Conservation (phyloP, 2,329 filamentous ascomycete species). For the Helotiales sp. region DNA sequence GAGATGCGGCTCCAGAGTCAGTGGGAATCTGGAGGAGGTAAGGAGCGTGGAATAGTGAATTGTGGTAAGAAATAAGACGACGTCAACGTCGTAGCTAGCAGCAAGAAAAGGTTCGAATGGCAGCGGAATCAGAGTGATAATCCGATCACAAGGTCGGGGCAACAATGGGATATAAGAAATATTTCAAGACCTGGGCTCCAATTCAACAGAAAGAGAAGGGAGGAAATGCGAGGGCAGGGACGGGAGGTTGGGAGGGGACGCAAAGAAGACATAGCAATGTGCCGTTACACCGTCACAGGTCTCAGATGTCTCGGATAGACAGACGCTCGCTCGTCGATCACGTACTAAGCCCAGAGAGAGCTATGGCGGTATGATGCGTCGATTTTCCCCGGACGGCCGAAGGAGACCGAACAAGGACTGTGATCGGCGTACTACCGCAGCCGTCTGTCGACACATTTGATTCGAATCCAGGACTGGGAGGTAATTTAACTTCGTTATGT, state of each 20-base stretch:
- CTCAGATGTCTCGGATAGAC: too few species aligned
- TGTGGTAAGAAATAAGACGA: not conserved
- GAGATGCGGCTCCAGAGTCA: not conserved
- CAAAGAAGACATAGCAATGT: constrained; percentile 5
- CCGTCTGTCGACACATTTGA: not conserved
- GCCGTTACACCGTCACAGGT: not conserved
- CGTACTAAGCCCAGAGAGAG: not conserved
- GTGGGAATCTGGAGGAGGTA: not conserved
- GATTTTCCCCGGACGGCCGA: not conserved
- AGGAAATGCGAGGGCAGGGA: not conserved
- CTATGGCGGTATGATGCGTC: constrained; percentile 5
- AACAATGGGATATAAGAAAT: not conserved
- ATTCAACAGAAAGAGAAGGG: not conserved
- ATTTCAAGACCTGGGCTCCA: not conserved
- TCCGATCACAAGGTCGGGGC: not conserved
- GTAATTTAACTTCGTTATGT: too few species aligned
- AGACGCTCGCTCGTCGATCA: constrained; percentile 1
- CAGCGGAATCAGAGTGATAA: not conserved
- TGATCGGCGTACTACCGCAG: constrained; percentile 2
- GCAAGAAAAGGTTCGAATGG: not conserved
- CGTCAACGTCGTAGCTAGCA: not conserved
- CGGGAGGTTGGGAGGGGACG: not conserved
- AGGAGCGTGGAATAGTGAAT: not conserved
- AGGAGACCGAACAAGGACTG: not conserved
- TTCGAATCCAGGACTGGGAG: too few species aligned